Conservation (phyloP, 2,329 filamentous ascomycete species). For the Stagonosporopsis cucurbitacearum region DNA sequence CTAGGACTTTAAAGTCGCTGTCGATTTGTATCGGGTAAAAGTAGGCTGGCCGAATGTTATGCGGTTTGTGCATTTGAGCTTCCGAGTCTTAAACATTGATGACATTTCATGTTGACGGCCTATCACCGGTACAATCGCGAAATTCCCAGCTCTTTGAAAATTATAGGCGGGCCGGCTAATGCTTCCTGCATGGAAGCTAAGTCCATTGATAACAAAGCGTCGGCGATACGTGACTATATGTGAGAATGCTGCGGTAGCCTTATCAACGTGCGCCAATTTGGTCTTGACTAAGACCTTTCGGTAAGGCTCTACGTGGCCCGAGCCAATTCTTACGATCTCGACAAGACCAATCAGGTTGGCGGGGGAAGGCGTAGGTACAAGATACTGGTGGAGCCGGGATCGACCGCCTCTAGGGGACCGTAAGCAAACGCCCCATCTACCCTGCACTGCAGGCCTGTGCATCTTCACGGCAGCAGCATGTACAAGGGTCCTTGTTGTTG, state of each 20-base stretch:
- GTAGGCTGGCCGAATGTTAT: slow-evolving; percentile 20
- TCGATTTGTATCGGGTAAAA: too few species aligned
- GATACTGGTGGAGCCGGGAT: slow-evolving; percentile 13
- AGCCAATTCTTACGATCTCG: slow-evolving; percentile 1
- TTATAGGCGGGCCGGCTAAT: slow-evolving; percentile 26
- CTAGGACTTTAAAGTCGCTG: too few species aligned
- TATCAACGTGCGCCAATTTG: slow-evolving; percentile 40
- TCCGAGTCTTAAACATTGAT: slow-evolving; percentile 23
- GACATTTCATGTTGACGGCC: slow-evolving; percentile 19
- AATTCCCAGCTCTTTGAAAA: slow-evolving; percentile 16
- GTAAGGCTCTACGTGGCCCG: slow-evolving; percentile 35
- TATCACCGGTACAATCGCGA: slow-evolving; percentile 31
- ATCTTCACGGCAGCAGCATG: background rate
- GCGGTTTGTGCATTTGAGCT: slow-evolving; percentile 17
- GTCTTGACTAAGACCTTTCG: slow-evolving; percentile 45
- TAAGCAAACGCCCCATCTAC: slow-evolving; percentile 3
- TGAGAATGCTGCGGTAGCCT: slow-evolving; percentile 32
- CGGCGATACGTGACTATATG: slow-evolving; percentile 24
- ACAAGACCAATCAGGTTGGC: slow-evolving; percentile 6
- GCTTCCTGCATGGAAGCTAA: slow-evolving; percentile 28
- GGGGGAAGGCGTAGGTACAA: slow-evolving; percentile 8
- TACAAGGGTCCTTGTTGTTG: background rate
- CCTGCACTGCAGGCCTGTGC: background rate
- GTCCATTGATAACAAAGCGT: slow-evolving; percentile 27
- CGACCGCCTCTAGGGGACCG: background rate